Conservation (phyloP, 768 basidiomycete species). For the Lanmaoa pseudosensibilis region DNA sequence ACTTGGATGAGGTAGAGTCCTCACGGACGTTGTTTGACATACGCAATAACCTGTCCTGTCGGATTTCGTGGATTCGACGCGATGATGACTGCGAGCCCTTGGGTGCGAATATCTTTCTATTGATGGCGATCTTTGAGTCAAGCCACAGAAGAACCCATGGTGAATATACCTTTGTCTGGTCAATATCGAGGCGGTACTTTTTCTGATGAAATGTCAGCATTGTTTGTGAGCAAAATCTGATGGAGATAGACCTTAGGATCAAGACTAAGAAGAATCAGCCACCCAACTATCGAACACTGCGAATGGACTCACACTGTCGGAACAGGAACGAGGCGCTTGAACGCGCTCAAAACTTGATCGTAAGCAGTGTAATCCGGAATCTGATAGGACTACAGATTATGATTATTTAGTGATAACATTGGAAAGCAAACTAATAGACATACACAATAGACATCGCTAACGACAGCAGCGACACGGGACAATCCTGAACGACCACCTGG, state of each 20-base stretch:
- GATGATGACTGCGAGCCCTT: constrained; percentile 82
- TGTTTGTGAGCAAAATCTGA: background rate
- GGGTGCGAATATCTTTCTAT: constrained; percentile 76
- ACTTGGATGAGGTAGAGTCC: constrained; percentile 8
- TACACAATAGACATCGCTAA: constrained; percentile 86
- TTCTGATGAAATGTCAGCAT: constrained; percentile 34
- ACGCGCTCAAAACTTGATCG: constrained; percentile 80
- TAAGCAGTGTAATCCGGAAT: constrained; percentile 92
- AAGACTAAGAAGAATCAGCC: constrained; percentile 34
- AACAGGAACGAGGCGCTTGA: constrained; percentile 87
- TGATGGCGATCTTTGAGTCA: background rate
- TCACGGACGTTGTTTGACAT: constrained; percentile 12
- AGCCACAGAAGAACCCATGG: background rate
- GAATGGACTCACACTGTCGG: constrained; percentile 72
- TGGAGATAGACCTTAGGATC: constrained; percentile 41
- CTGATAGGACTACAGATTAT: constrained; percentile 66
- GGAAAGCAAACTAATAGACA: constrained; percentile 13
- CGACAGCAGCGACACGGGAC: constrained; percentile 87
- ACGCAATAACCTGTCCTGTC: constrained; percentile 86
- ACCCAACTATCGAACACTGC: background rate
- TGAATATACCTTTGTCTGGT: constrained; percentile 64
- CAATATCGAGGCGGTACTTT: constrained; percentile 76
- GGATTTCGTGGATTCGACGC: constrained; percentile 97
- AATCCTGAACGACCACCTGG: constrained; percentile 91
- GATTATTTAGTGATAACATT: background rate